These are phyloP conservation scores for Ophiocordyceps australis DNA, from an alignment of 2,329 filamentous ascomycete genomes.

Conservation along the genomic window DNA sequence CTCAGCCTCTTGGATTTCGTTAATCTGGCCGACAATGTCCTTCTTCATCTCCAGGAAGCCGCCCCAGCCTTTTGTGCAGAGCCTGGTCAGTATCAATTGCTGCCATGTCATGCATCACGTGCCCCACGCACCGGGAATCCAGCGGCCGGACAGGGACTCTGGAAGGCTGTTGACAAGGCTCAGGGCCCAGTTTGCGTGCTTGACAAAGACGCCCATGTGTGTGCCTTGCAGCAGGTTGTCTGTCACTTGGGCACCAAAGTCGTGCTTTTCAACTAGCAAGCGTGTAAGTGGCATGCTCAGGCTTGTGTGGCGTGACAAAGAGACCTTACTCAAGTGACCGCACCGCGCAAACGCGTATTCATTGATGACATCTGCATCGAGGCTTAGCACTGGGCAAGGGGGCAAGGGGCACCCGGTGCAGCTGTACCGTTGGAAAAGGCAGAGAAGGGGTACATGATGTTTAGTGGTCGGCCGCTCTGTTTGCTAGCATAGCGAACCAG, in stretches of 20 bases:
- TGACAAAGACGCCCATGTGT: slow-evolving; percentile 16
- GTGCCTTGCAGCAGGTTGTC: slow-evolving; percentile 17
- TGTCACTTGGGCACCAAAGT: slow-evolving; percentile 16
- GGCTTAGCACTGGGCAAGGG: not conserved
- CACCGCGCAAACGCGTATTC: slow-evolving; percentile 19
- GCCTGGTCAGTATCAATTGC: too few species aligned
- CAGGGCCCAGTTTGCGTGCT: slow-evolving; percentile 17
- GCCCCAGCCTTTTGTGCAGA: slow-evolving; percentile 17
- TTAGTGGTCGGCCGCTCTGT: slow-evolving; percentile 9
- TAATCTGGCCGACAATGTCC: slow-evolving; percentile 16
- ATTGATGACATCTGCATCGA: slow-evolving; percentile 16
- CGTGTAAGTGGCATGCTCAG: slow-evolving; percentile 1
- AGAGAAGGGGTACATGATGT: slow-evolving; percentile 18
- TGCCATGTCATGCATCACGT: too few species aligned
- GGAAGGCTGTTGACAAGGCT: slow-evolving; percentile 15
- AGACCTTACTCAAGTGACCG: slow-evolving; percentile 12
- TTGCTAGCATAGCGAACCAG: slow-evolving; percentile 10
- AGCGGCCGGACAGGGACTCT: slow-evolving; percentile 15
- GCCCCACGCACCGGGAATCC: slow-evolving; percentile 9
- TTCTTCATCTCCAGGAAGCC: slow-evolving; percentile 20
- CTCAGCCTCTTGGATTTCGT: slow-evolving; percentile 14
- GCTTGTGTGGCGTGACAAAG: not conserved
- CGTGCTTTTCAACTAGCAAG: slow-evolving; percentile 11
- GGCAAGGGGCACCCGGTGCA: too few species aligned
- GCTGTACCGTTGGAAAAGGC: slow-evolving; percentile 19